Evolutionary conservation across 2,329 filamentous ascomycete genomes (phyloP).

Genomic region (Penicillium sp.): DNA sequence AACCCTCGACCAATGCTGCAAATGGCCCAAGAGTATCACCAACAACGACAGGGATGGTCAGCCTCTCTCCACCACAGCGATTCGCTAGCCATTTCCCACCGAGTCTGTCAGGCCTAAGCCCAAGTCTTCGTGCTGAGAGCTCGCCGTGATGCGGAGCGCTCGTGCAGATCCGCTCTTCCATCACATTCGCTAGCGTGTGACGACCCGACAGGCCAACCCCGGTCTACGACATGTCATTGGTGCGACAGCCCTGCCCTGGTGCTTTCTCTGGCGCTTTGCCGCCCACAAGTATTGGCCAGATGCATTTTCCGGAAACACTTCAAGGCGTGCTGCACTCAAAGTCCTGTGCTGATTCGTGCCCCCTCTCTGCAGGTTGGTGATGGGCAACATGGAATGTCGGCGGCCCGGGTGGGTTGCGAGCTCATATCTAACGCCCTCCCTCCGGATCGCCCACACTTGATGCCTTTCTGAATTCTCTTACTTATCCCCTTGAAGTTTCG

Average conservation of each 20-base stretch:
- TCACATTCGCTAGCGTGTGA: constrained; percentile 47
- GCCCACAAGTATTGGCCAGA: constrained; percentile 43
- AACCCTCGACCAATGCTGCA: not conserved
- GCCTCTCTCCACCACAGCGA: constrained; percentile 20
- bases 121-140: constrained; percentile 18
- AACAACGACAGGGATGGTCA: not conserved
- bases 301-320: constrained; percentile 40
- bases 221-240: constrained; percentile 37
- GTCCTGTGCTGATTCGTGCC: constrained; percentile 36
- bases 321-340: constrained; percentile 28
- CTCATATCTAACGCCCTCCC: constrained; percentile 40
- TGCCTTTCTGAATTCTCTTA: constrained; percentile 24
- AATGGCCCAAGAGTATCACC: constrained; percentile 11
- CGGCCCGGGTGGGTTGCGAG: constrained; percentile 23
- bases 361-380: constrained; percentile 36
- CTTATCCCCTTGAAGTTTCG: constrained; percentile 22
- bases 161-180: constrained; percentile 40
- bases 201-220: constrained; percentile 33
- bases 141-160: constrained; percentile 22
- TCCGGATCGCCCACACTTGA: constrained; percentile 32
- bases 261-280: constrained; percentile 43
- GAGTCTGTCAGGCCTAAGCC: constrained; percentile 1
- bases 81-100: constrained; percentile 17
- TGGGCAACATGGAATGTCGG: constrained; percentile 23
- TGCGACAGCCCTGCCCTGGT: constrained; percentile 28